phyloP scores from a whole-genome alignment of 345 rosid species.

The Schrenkiella parvula region DNA sequence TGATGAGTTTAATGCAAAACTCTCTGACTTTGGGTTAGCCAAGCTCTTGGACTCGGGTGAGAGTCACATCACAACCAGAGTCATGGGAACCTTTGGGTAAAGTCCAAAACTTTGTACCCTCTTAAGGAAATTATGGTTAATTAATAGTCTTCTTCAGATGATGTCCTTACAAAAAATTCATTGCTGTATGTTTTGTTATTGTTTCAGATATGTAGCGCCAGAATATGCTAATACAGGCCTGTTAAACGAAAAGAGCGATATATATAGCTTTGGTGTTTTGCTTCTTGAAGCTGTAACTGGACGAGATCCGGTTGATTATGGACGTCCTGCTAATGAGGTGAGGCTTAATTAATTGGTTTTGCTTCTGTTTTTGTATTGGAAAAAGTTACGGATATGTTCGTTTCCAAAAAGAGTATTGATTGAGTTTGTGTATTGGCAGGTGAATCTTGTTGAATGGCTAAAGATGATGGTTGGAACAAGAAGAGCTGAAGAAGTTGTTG shows the following conservation, averaged over 20 bases:
- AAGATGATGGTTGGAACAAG: slow-evolving; percentile 95
- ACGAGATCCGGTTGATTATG: slow-evolving; percentile 92
- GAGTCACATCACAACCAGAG: slow-evolving; percentile 93
- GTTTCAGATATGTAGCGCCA: slow-evolving; percentile 89
- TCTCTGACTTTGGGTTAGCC: slow-evolving; percentile 97
- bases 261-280: slow-evolving; percentile 93
- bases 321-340: slow-evolving; percentile 87
- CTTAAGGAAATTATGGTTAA: slow-evolving; percentile 5
- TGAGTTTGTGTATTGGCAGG: slow-evolving; percentile 40
- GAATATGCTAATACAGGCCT: slow-evolving; percentile 93
- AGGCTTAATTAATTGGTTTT: background rate
- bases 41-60: slow-evolving; percentile 87
- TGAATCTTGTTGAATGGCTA: slow-evolving; percentile 94
- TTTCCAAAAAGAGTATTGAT: background rate
- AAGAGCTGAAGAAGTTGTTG: slow-evolving; percentile 92
- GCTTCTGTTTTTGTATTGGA: background rate
- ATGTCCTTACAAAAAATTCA: slow-evolving; percentile 14
- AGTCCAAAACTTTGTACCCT: slow-evolving; percentile 12
- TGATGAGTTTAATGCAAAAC: slow-evolving; percentile 76
- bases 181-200: slow-evolving; percentile 2
- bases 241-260: slow-evolving; percentile 92
- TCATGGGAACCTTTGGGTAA: slow-evolving; percentile 99
- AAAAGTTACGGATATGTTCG: background rate
- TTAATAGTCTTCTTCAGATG: background rate
- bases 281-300: slow-evolving; percentile 94